A percentile compares a stretch with the other conserved stretches of the same genome.
Conservation (phyloP, 192 early-diverging fungal species). For the Entomortierella parvispora region DNA sequence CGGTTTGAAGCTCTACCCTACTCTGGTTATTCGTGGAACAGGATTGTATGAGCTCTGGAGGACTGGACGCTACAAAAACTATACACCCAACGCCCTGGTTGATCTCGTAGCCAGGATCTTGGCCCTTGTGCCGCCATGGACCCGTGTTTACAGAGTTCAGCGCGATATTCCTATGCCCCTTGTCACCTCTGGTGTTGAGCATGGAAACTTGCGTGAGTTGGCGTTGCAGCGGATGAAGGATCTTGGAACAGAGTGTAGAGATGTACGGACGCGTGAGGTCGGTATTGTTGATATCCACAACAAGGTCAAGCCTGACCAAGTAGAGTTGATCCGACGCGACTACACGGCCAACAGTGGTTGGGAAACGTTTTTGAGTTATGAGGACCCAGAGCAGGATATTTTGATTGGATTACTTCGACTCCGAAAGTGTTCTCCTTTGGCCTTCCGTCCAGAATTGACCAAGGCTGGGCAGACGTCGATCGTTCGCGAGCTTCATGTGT, state of each 20-base stretch:
- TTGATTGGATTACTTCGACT: conserved; percentile 94
- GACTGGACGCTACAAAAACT: conserved; percentile 97
- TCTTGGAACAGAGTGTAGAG: conserved; percentile 94
- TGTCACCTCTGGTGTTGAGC: conserved; percentile 97
- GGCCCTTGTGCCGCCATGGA: conserved; percentile 98
- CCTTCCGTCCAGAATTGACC: conserved; percentile 94
- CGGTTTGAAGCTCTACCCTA: conserved; percentile 98
- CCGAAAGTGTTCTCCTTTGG: conserved; percentile 88
- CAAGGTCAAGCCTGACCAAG: conserved; percentile 93
- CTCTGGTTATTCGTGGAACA: conserved; percentile 98
- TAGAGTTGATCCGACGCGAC: conserved; percentile 96
- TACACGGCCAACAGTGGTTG: conserved; percentile 98
- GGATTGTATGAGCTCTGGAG: conserved; percentile 98
- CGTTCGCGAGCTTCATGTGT: conserved; percentile 98
- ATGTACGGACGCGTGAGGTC: conserved; percentile 98
- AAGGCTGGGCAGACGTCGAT: conserved; percentile 83
- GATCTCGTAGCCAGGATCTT: conserved; percentile 96
- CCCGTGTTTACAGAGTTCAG: conserved; percentile 97
- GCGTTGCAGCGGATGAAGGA: conserved; percentile 97
- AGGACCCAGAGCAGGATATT: conserved; percentile 97
- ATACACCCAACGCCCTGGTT: conserved; percentile 94
- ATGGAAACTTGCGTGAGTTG: conserved; percentile 96
- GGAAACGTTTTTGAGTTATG: conserved; percentile 99
- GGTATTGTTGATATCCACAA: conserved; percentile 98
- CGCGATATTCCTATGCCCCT: conserved; percentile 99